Conservation (phyloP, 2,329 filamentous ascomycete species). For the Fusarium sp. region DNA sequence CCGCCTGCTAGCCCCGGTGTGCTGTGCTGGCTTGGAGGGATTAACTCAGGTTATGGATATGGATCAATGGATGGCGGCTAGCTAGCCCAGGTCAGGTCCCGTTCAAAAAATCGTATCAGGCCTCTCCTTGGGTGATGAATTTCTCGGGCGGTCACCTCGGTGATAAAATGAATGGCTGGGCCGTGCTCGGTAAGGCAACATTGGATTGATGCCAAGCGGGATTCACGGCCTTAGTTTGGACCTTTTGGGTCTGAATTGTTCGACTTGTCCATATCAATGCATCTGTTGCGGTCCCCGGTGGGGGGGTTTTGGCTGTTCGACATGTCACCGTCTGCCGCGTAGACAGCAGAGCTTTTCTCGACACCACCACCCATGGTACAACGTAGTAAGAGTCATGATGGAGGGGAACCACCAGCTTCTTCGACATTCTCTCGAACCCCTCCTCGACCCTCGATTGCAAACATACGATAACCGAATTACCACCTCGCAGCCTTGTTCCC, state of each 20-base stretch:
- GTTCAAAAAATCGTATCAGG: conserved; percentile 39
- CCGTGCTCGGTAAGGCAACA: conserved; percentile 29
- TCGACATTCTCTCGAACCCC: background rate
- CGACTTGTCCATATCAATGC: conserved; percentile 30
- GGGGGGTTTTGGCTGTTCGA: conserved; percentile 27
- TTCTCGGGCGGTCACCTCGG: conserved; percentile 39
- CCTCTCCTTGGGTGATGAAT: conserved; percentile 20
- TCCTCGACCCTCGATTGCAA: background rate
- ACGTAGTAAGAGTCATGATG: background rate
- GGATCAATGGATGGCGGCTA: conserved; percentile 18
- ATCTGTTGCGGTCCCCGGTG: conserved; percentile 24
- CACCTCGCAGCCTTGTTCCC: background rate
- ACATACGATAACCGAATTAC: background rate
- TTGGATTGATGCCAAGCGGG: conserved; percentile 28
- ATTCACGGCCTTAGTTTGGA: conserved; percentile 34
- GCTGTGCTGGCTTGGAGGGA: background rate
- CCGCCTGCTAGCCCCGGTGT: background rate
- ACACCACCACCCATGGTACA: conserved; percentile 11
- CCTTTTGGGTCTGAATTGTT: conserved; percentile 31
- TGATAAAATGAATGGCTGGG: conserved; percentile 46
- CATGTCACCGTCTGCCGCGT: conserved; percentile 27
- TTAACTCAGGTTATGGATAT: background rate
- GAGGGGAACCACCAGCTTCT: background rate
- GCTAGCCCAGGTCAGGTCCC: conserved; percentile 1
- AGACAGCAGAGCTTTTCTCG: conserved; percentile 17